Percentiles rank a stretch among this genome's conserved stretches.
Conservation (phyloP, 176 grass and related monocot genomes). For the Oropetium thomaeum region DNA sequence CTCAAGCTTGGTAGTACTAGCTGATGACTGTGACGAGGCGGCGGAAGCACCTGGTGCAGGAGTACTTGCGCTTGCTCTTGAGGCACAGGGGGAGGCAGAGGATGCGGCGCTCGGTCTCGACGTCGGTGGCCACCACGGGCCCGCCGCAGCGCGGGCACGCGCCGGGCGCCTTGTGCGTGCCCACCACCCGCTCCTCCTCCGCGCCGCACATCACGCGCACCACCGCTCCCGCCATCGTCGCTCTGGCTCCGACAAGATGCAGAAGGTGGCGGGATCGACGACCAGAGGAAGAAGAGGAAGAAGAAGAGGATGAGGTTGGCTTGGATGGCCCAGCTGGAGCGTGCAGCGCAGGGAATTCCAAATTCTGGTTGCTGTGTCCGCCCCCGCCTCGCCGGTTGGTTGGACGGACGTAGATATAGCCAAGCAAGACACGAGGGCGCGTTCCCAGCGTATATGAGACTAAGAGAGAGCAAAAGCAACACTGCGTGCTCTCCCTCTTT, state of each 20-base stretch:
- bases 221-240: conserved; percentile 25
- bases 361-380: neutral
- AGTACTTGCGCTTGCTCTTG: conserved; percentile 77
- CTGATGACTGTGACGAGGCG: conserved; percentile 64
- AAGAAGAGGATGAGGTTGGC: neutral
- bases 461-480: neutral
- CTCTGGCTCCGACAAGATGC: neutral
- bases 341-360: neutral
- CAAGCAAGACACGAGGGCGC: neutral
- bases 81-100: conserved; percentile 69
- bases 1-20: no score
- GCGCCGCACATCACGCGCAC: conserved; percentile 36
- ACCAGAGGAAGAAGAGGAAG: neutral
- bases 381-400: neutral
- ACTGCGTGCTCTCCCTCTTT: neutral
- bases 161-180: conserved; percentile 59
- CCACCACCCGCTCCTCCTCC: conserved; percentile 61
- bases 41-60: conserved; percentile 63
- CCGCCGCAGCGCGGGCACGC: conserved; percentile 75
- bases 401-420: neutral
- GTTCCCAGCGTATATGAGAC: no score
- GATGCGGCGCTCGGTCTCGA: conserved; percentile 57
- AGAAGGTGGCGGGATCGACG: neutral
- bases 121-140: conserved; percentile 61
- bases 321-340: neutral